Base-by-base conservation (phyloP, 139 green algal genomes). In the Volvox reticuliferus region DNA sequence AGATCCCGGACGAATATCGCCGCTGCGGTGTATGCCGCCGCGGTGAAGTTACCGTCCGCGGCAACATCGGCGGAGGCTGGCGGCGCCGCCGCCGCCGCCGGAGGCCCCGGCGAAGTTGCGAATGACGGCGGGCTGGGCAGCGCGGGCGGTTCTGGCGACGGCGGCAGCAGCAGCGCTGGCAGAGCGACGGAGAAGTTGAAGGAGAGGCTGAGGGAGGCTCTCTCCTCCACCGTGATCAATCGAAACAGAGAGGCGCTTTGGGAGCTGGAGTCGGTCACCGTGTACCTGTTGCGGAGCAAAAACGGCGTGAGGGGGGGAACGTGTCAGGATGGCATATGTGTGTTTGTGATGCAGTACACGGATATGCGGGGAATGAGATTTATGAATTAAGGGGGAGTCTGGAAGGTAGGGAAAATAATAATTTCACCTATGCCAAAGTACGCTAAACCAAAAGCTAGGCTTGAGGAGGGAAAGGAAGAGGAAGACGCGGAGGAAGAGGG, bases 181-280 rank as follows among this genome's bases (percentile, higher is more conserved):
- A 79, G 20, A 18, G 37, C 36, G 28, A 44, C 28, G 12, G 50
- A 73, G 80, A 73, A 75, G 36, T 73, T 18, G 81, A 87, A 68
- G 81, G 61, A 30, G 30, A 86, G 62, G 33, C 13, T 22, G 2
- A 86, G 32, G 1, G 13, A 0, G 22, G 62, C 61, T 26, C 76
- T 61, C 76, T 91, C 61, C 76, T 91, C 87, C 61, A 91, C 87
- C 14, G 62, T 86, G 1, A 91, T 32, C 13, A 71, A 0, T 9
- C 61, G 87, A 1, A 69, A 22, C 24, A 91, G 75, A 28, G 62
- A 68, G 87, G 62, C 63, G 24, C 28, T 33, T 30, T 86, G 71
- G 76, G 55, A 73, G 76, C 33, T 62, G 2, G 12, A 24, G 62
- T 91, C 76, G 2, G 76, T 33, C 1, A 86, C 76, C 1, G 61